Base-by-base conservation (phyloP, 2,329 filamentous ascomycete species). In the Arthrobotrys megalospora region DNA sequence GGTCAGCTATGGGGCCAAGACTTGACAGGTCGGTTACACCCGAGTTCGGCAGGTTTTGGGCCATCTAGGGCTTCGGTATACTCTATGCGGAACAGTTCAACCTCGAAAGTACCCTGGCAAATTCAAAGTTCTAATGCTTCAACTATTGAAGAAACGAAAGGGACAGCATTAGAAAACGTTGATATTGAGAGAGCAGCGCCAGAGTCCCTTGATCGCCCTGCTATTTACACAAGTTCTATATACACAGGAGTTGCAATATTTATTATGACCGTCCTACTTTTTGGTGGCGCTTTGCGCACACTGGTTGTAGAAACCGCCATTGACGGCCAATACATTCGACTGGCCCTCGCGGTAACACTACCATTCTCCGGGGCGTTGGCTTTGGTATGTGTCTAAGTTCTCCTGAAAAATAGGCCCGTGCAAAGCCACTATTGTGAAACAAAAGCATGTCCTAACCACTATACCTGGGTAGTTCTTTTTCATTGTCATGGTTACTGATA, bases 231-330 rank as follows among this genome's bases (percentile, higher is more conserved):
- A 19, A 69, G 66, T 8, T 60, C 66, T 3, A 16, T 69, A 34
- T 69, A 47, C 50, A 69, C 66, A 6, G 66, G 66, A n/a, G n/a
- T 60, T 8, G 66, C 66, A 7, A 34, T 69, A 14, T 60, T 47
- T 45, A 21, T 43, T 36, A 69, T 69, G 66, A 60, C 41, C 8
- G 21, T 60, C 1, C 66, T 69, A 2, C 19, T 69, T 7, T 69
- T 69, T 38, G 66, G 66, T 48, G 52, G 50, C n/a, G 19, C 50
- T 60, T 19, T 69, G 12, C 52, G 66, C 21, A 60, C 38, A 16
- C 50, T 69, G 43, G 52, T 69, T 12, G 43, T 43, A 14, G 66
- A 69, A 48, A 43, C n/a, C 6, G 34, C 52, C 21, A 53, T 69
- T 12, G 66, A 69, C 16, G 66, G 43, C 4, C 32, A 43, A 28